Evolutionary conservation across 2,329 filamentous ascomycete genomes (phyloP).

Genomic region (Diaporthe citrichinensis): DNA sequence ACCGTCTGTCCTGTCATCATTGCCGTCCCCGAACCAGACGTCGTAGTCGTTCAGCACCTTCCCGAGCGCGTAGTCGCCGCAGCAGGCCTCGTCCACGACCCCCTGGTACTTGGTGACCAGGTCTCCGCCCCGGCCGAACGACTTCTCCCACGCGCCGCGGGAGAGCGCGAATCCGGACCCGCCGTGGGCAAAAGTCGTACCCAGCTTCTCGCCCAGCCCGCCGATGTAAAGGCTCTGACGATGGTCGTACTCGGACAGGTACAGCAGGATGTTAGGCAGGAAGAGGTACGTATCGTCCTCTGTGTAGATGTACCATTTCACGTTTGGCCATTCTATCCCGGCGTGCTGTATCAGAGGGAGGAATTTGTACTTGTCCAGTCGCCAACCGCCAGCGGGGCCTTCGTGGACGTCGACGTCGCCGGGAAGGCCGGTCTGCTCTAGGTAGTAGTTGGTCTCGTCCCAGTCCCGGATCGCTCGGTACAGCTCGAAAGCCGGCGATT

Average conservation of each 20-base stretch:
- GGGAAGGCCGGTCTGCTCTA: conserved; percentile 43
- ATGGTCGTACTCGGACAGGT: conserved; percentile 39
- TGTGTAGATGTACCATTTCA: conserved; percentile 46
- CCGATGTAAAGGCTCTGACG: conserved; percentile 37
- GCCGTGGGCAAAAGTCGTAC: conserved; percentile 41
- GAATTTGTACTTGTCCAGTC: conserved; percentile 41
- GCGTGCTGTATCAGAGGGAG: conserved; percentile 37
- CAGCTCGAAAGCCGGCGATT: conserved; percentile 42
- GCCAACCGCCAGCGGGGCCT: conserved; percentile 36
- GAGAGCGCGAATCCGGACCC: conserved; percentile 41
- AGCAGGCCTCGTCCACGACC: conserved; percentile 28
- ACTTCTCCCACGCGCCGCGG: conserved; percentile 34
- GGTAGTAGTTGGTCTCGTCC: conserved; percentile 46
- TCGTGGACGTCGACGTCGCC: conserved; percentile 27
- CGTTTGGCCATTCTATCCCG: conserved; percentile 35
- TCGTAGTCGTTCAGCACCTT: conserved; percentile 35
- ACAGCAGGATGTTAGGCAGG: conserved; percentile 37
- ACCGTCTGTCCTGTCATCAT: conserved; percentile 13
- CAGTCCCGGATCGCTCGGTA: conserved; percentile 46
- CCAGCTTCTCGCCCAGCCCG: conserved; percentile 38
- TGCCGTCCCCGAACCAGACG: conserved; percentile 31
- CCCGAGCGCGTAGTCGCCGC: conserved; percentile 31
- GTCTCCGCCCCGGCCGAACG: conserved; percentile 18
- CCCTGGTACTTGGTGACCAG: conserved; percentile 25
- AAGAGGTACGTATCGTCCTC: conserved; percentile 44